Evolutionary conservation across 495 filamentous ascomycete genomes (phyloP), one percentile per base, ranked within the genome.

Genomic region (Tuber umbilicatum): DNA sequence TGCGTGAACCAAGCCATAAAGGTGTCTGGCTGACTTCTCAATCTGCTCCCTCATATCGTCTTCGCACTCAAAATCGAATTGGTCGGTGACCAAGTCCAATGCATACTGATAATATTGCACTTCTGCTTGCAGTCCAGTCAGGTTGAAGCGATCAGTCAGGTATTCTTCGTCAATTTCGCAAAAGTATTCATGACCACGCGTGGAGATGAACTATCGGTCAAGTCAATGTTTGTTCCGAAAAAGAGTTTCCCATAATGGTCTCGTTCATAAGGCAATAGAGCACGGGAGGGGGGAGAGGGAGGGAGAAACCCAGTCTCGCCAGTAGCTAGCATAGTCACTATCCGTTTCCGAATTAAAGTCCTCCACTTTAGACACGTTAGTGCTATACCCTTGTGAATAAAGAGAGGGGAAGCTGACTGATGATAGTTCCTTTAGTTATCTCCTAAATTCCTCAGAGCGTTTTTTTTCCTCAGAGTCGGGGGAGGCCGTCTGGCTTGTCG

Each of bases 151-250:
- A 83, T 99, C 95, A 70, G 94, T 98, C 27, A 99, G 87, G 83
- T 99, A 99, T 76, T 99, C 95, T 83, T 99, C 95, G 83, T 99
- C 95, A 75, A 99, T 97, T 81, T 99, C 95, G 87, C 95, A 99
- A 79, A 97, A 99, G 84, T 99, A 99, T 83, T 99, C 95, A 85
- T 99, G 97, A 75, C 95, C 95, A 31, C 95, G 89, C 6, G 94
- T 97, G 1, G 94, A 97, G 75, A 97, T 97, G 86, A 99, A 99
- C 95, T 97, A 82, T 64, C 55, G n/a, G 72, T 68, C n/a, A 45
- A 73, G 55, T 64, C 12, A 70, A 9, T 74, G 83, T 81, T 72
- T 77, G 68, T 27, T 70, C 71, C 55, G 35, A 19, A 64, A 64
- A 31, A 60, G 31, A 31, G 3, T 3, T 9, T 16, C 55, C 71